Percentiles rank a stretch among this genome's conserved stretches.
phyloP scores from a whole-genome alignment of 495 filamentous ascomycete species.

The Penicillium riverlandense region DNA sequence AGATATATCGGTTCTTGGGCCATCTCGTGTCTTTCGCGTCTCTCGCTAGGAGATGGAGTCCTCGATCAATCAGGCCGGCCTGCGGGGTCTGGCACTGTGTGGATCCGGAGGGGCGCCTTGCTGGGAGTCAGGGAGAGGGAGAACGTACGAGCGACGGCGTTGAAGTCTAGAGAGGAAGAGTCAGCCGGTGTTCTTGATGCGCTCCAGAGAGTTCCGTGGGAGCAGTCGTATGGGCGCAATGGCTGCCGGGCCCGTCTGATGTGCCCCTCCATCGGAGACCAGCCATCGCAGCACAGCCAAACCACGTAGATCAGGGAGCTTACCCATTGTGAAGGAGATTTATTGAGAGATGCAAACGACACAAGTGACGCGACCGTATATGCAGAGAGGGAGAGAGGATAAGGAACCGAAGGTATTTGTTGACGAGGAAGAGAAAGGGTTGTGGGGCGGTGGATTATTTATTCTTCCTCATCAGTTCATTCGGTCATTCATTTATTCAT shows the following conservation, averaged over 20 bases:
- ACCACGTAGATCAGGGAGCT: too few species aligned
- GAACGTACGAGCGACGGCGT: conserved; percentile 47
- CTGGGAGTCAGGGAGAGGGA: neutral
- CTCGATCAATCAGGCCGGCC: too few species aligned
- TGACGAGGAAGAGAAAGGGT: conserved; percentile 14
- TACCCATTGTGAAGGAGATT: too few species aligned
- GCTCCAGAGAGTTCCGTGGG: neutral
- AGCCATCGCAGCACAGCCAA: too few species aligned
- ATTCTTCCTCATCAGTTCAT: conserved; percentile 6
- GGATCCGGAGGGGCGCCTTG: neutral
- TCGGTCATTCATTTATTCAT: neutral
- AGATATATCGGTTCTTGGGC: conserved; percentile 2
- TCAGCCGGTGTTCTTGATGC: neutral
- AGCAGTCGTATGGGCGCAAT: conserved; percentile 4
- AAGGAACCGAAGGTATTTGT: conserved; percentile 19
- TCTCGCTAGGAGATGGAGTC: too few species aligned
- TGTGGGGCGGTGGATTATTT: conserved; percentile 10
- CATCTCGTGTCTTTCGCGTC: neutral
- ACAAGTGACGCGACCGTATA: conserved; percentile 4
- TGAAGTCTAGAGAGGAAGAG: conserved; percentile 36
- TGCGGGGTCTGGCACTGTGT: too few species aligned
- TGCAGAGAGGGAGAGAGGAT: conserved; percentile 2
- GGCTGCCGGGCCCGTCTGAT: conserved; percentile 1
- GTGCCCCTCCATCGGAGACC: conserved; percentile 1
- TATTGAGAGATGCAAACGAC: neutral